Conservation (phyloP, 495 filamentous ascomycete species). For the Viridothelium virens region DNA sequence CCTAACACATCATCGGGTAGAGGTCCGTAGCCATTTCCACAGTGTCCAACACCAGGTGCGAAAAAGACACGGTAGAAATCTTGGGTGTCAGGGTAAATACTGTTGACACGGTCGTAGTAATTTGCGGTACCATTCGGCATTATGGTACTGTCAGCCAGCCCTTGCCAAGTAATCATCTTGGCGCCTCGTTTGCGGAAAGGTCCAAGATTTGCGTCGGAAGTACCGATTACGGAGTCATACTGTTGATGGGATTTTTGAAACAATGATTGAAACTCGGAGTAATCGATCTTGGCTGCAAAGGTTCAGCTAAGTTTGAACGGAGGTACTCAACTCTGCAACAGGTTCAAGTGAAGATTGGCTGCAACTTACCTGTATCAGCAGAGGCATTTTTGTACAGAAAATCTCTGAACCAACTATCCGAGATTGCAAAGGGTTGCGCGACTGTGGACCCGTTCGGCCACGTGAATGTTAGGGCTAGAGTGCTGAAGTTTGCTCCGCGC, state of each 20-base stretch:
- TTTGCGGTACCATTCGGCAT: background rate
- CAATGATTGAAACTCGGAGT: conserved; percentile 23
- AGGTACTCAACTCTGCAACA: background rate
- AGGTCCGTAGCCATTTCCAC: conserved; percentile 24
- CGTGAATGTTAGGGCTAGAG: background rate
- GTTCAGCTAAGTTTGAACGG: background rate
- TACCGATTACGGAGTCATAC: conserved; percentile 33
- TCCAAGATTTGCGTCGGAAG: conserved; percentile 38
- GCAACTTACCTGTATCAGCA: conserved; percentile 14
- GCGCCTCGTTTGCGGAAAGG: conserved; percentile 35
- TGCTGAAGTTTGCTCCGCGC: conserved; percentile 14
- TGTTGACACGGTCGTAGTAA: conserved; percentile 15
- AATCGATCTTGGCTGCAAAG: conserved; percentile 10
- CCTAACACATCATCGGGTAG: conserved; percentile 18
- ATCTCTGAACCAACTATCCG: conserved; percentile 18
- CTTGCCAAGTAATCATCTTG: conserved; percentile 44
- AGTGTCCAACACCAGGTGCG: conserved; percentile 33
- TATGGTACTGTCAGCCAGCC: conserved; percentile 19
- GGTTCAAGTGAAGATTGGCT: background rate
- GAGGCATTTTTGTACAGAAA: conserved; percentile 23
- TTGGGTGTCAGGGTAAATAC: conserved; percentile 15
- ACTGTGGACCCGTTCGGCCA: background rate
- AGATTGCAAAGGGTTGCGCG: conserved; percentile 19
- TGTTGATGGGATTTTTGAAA: conserved; percentile 27
- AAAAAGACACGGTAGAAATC: conserved; percentile 27